Evolutionary conservation across 2,329 filamentous ascomycete species (phyloP), one percentile per base, ranked within the genome.

Genomic region (Keithomyces neogunnii): DNA sequence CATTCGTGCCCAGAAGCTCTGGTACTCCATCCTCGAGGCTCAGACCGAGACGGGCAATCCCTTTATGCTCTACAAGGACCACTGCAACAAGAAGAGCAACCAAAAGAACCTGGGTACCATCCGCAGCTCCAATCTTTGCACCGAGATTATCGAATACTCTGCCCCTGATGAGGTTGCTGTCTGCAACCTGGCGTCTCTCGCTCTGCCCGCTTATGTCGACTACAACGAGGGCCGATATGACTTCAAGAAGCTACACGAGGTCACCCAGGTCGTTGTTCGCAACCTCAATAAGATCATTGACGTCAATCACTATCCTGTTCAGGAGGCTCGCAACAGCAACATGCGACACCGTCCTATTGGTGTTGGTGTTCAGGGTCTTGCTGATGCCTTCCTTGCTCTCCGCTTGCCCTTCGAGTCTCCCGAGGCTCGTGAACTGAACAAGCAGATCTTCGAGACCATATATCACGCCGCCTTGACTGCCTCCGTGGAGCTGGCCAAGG

Each of bases 1-100:
- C 26, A 77, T 99, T 66, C 93, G 95, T 73, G 93, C 93, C 29
- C 93, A 99, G 79, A 99, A 99, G 81, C 85, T 99, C 53, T 99
- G 93, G 93, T 97, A 97, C 68, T 90, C 92, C 59, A 96, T 99
- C 59, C 82, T 99, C 46, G 93, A 99, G 75, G 89, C 93, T 47
- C 93, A 99, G 76, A 97, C 92, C 35, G 93, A 99, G 82, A 99
- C 93, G 45, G 93, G 93, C 62, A 97, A 95, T 73, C 93, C 93
- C 47, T 99, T 96, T 75, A 99, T 99, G 89, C 85, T 97, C 54
- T 99, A 99, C 85, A 99, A 99, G 80, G 93, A 99, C 73, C 81
- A 85, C 65, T 92, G 88, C 83, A 99, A 99, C 82, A 84, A 84
- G 70, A 99, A 99, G 86, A 96, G 91, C 80, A 99, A 99, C 82